Evolutionary conservation across 768 basidiomycete genomes (phyloP).

Genomic region (Tulasnella sp.): DNA sequence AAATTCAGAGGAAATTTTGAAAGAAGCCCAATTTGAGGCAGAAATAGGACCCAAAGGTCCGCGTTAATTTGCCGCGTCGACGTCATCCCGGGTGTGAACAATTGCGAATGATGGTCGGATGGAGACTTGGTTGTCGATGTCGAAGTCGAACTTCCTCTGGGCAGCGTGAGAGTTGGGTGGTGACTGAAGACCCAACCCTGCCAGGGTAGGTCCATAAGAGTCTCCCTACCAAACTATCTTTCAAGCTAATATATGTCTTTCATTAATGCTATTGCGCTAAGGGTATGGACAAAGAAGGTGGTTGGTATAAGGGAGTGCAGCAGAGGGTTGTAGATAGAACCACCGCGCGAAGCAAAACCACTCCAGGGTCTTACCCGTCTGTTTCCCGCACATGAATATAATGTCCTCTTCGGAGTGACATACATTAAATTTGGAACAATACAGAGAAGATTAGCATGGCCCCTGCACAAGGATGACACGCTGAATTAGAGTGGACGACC

Average conservation of each 20-base stretch:
- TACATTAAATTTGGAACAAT: too few species aligned
- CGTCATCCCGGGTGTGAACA: background rate
- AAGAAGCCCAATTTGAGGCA: background rate
- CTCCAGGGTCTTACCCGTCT: constrained; percentile 35
- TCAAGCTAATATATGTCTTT: too few species aligned
- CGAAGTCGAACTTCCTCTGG: background rate
- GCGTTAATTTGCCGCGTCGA: background rate
- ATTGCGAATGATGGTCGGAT: background rate
- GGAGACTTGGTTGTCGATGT: background rate
- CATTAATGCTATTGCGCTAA: too few species aligned
- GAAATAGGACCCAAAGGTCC: background rate
- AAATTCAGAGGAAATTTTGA: background rate
- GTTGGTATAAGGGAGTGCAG: background rate
- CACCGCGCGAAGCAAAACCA: background rate
- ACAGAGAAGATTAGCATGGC: constrained; percentile 95
- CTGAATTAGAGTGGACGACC: constrained; percentile 43
- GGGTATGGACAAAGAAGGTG: too few species aligned
- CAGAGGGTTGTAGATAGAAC: background rate
- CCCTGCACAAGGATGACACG: constrained; percentile 99
- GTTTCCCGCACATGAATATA: too few species aligned
- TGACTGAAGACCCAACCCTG: too few species aligned
- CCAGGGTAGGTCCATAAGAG: too few species aligned
- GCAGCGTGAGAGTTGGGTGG: background rate
- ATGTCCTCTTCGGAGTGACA: background rate
- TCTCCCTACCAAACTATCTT: too few species aligned